Conservation (phyloP, 176 grass and related monocot genomes). For the Coix lacrymajobi region DNA sequence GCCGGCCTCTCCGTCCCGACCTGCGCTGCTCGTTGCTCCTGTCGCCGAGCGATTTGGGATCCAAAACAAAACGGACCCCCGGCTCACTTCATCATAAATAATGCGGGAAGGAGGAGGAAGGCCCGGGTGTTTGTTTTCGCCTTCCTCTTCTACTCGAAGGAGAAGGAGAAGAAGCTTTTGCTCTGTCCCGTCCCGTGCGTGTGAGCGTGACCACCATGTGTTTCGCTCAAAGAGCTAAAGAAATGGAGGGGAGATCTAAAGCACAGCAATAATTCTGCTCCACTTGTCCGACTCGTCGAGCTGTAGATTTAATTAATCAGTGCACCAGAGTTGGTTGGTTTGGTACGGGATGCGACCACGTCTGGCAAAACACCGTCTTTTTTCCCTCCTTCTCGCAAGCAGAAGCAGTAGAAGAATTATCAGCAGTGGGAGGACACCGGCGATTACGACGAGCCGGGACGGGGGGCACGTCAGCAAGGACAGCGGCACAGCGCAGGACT, state of each 20-base stretch:
- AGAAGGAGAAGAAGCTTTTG: neutral
- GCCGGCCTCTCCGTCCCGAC: neutral
- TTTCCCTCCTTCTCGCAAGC: too few species aligned
- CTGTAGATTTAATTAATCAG: neutral
- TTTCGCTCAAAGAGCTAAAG: slow-evolving; percentile 10
- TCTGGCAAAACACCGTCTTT: too few species aligned
- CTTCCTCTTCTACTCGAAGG: neutral
- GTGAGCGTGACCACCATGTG: neutral
- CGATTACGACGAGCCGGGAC: neutral
- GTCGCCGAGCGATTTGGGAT: neutral
- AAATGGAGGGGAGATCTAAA: neutral
- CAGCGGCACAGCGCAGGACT: neutral
- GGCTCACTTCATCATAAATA: neutral
- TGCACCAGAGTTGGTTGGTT: neutral
- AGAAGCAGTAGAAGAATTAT: neutral
- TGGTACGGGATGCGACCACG: neutral
- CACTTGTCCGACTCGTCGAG: neutral
- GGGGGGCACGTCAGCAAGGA: neutral
- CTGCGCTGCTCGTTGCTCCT: neutral
- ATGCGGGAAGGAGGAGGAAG: neutral
- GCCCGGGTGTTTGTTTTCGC: neutral
- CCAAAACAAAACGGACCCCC: neutral
- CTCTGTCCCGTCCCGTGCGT: neutral
- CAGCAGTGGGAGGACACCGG: neutral
- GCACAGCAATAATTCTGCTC: neutral